Conservation (phyloP, 306 rosid genomes). For the Castanea mollissima region DNA sequence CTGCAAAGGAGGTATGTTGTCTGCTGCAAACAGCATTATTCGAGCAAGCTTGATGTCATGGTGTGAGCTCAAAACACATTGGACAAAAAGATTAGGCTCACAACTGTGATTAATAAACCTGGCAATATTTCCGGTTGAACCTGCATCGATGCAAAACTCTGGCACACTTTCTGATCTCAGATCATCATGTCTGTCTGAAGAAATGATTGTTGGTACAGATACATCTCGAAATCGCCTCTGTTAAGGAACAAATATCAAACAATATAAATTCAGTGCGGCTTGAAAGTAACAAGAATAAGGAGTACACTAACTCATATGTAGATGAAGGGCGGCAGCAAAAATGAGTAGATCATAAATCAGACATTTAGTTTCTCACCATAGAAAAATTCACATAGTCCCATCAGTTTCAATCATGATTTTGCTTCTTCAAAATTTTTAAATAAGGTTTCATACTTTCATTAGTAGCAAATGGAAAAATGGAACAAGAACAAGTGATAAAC, state of each 20-base stretch:
- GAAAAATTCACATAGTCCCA: background rate
- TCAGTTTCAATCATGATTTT: background rate
- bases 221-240: slow-evolving; percentile 74
- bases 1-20: slow-evolving; percentile 96
- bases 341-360: background rate
- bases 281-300: background rate
- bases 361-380: background rate
- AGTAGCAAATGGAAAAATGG: background rate
- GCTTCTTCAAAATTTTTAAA: background rate
- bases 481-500: too few relatives aligned
- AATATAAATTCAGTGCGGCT: background rate
- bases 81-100: slow-evolving; percentile 93
- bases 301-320: background rate
- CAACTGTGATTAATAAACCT: slow-evolving; percentile 94
- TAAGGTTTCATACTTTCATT: background rate
- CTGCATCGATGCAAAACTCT: slow-evolving; percentile 92
- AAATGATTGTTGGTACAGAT: slow-evolving; percentile 26
- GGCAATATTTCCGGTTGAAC: slow-evolving; percentile 77
- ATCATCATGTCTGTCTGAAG: slow-evolving; percentile 58
- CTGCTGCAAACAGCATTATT: slow-evolving; percentile 90
- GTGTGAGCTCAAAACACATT: slow-evolving; percentile 90
- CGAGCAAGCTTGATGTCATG: slow-evolving; percentile 77
- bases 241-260: background rate
- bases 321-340: background rate
- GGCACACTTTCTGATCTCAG: slow-evolving; percentile 57